Base-by-base conservation (phyloP, 2,329 filamentous ascomycete species). In the Cordyceps fumosorosea region DNA sequence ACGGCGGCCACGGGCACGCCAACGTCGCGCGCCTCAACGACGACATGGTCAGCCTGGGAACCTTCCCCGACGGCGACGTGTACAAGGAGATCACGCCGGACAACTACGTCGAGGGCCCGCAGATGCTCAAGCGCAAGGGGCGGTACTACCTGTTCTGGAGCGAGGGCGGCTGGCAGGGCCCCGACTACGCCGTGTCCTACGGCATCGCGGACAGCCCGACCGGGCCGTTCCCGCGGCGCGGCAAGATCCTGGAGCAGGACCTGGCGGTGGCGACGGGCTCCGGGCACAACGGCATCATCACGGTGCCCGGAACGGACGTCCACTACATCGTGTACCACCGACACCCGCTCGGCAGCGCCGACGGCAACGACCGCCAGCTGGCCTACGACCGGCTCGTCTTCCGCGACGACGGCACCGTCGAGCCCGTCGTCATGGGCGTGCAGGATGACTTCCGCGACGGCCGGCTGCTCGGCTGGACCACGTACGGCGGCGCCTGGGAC, bases 261-360 rank as follows among this genome's bases (percentile, higher is more conserved):
- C 62, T 66, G 4, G 68, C 70, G 3, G 69, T 77, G 59, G 78
- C 77, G 0, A 78, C 78, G 24, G 77, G 72, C 0, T 78, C 77
- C 0, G 78, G 78, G 0, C 76, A 78, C 65, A 75, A 78, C 66
- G 77, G 75, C 16, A 73, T 79, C 29, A 69, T 80, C 34, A 76
- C 77, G 60, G 73, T 80, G 2, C 78, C 77, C 0, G 74, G 73
- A 0, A 77, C 77, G 2, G 78, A 80, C 64, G 73, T 78, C 29
- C 80, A 77, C 74, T 79, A 78, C 67, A 79, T 81, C 16, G 73
- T 74, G 0, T 81, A 80, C 63, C 80, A 81, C 66, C 78, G 79
- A 1, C 69, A 69, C 37, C 76, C 75, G 8, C 72, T 79, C 3
- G 74, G 75, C 63, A 77, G 80, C 53, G 75, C 72, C 1, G 74